A percentile compares a stretch with the other conserved stretches of the same genome.
Evolutionary conservation across 331 rosid genomes (phyloP).

Genomic region (Telfairia occidentalis): DNA sequence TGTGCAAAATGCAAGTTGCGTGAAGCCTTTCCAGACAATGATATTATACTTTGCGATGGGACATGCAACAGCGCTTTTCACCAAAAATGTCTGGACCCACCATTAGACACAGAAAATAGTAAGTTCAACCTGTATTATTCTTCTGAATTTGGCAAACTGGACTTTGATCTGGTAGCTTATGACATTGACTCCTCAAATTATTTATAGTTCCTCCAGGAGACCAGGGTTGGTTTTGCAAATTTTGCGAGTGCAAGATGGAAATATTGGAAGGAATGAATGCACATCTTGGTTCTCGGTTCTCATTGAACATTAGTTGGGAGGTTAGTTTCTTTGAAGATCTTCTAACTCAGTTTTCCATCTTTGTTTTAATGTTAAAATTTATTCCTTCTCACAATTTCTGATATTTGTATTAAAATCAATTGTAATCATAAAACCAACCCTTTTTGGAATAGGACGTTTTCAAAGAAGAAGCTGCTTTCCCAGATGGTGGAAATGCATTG

Average conservation of each 20-base stretch:
- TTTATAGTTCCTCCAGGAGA: conserved; percentile 83
- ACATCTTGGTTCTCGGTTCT: conserved; percentile 69
- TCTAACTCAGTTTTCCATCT: neutral
- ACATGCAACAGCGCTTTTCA: conserved; percentile 91
- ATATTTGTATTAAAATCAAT: neutral
- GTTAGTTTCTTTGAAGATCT: conserved; percentile 28
- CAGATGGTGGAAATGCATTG: conserved; percentile 35
- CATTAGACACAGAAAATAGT: conserved; percentile 76
- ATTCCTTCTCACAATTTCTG: neutral
- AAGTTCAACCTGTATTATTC: conserved; percentile 22
- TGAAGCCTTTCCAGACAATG: conserved; percentile 82
- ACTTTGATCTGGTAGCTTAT: conserved; percentile 11
- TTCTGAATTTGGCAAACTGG: conserved; percentile 14
- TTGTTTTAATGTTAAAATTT: neutral
- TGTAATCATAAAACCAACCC: conserved; percentile 9
- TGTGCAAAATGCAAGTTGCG: conserved; percentile 81
- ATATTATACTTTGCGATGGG: conserved; percentile 89
- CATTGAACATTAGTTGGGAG: conserved; percentile 74
- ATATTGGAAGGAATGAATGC: conserved; percentile 77
- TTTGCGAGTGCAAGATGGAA: conserved; percentile 81
- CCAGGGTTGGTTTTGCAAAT: conserved; percentile 93
- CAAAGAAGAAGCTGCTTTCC: conserved; percentile 79
- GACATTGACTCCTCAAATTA: conserved; percentile 17
- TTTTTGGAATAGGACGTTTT: conserved; percentile 51
- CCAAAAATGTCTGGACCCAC: conserved; percentile 87